Conservation (phyloP, 2,329 filamentous ascomycete species). For the Aschersonia sp. region DNA sequence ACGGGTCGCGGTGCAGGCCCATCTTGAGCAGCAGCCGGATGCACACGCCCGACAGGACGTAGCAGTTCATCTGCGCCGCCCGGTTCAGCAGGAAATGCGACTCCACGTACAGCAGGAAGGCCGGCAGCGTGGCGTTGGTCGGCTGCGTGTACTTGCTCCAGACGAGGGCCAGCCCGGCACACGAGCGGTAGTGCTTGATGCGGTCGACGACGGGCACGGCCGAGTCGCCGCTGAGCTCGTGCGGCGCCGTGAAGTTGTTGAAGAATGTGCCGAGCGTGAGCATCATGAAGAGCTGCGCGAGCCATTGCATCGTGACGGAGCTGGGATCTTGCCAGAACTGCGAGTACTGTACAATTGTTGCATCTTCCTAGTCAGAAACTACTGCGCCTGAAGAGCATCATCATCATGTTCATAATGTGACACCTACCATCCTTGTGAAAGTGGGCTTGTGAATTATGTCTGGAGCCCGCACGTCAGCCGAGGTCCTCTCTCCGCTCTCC, state of each 20-base stretch:
- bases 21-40: constrained; percentile 43
- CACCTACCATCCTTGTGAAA: constrained; percentile 27
- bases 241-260: constrained; percentile 26
- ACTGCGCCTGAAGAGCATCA: neutral
- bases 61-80: constrained; percentile 37
- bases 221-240: constrained; percentile 28
- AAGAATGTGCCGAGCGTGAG: constrained; percentile 28
- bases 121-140: constrained; percentile 30
- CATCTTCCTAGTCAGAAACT: too few relatives aligned
- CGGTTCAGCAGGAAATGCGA: constrained; percentile 37
- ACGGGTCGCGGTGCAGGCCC: constrained; percentile 42
- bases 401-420: neutral
- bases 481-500: too few relatives aligned
- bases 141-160: constrained; percentile 36
- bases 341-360: constrained; percentile 23
- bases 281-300: constrained; percentile 36
- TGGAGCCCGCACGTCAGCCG: constrained; percentile 11
- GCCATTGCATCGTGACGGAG: constrained; percentile 26
- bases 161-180: constrained; percentile 35
- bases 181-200: constrained; percentile 32
- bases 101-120: constrained; percentile 37
- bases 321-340: constrained; percentile 32
- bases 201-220: constrained; percentile 25
- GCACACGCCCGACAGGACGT: constrained; percentile 33
- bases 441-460: constrained; percentile 38